Evolutionary conservation across 1,284 basidiomycete genomes (phyloP).

Genomic region (Pyrrhoderma lamaoense): DNA sequence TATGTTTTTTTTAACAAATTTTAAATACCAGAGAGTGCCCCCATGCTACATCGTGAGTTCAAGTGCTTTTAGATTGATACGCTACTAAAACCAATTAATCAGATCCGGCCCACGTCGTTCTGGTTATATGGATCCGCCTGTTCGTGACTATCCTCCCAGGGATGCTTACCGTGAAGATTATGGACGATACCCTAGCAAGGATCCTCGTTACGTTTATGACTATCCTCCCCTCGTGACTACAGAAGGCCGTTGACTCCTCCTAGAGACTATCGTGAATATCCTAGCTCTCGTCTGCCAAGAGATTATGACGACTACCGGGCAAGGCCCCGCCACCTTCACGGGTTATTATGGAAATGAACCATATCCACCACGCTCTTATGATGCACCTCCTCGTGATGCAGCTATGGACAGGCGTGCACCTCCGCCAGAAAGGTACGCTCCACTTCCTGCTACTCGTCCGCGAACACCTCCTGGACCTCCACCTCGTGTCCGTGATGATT

Average conservation of each 20-base stretch:
- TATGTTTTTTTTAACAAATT: constrained; percentile 2
- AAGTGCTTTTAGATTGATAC: too few species aligned
- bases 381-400: constrained; percentile 28
- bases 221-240: constrained; percentile 46
- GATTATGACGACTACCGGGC: constrained; percentile 61
- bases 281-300: constrained; percentile 43
- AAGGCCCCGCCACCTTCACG: constrained; percentile 37
- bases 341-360: constrained; percentile 31
- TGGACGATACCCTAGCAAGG: constrained; percentile 36
- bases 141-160: constrained; percentile 40
- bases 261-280: constrained; percentile 61
- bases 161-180: constrained; percentile 52
- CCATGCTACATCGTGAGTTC: constrained; percentile 33
- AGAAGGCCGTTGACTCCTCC: constrained; percentile 52
- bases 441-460: constrained; percentile 41
- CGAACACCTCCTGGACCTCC: constrained; percentile 26
- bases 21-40: constrained; percentile 65
- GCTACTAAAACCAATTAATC: too few species aligned
- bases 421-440: constrained; percentile 36
- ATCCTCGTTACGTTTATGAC: constrained; percentile 44
- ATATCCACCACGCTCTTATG: constrained; percentile 18
- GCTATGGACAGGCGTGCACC: constrained; percentile 23
- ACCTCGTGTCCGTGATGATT: constrained; percentile 24
- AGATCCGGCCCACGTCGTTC: constrained; percentile 13
- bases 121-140: constrained; percentile 43